Base-by-base conservation (phyloP, 2,329 filamentous ascomycete genomes). In the Rhynchosporium secalis region DNA sequence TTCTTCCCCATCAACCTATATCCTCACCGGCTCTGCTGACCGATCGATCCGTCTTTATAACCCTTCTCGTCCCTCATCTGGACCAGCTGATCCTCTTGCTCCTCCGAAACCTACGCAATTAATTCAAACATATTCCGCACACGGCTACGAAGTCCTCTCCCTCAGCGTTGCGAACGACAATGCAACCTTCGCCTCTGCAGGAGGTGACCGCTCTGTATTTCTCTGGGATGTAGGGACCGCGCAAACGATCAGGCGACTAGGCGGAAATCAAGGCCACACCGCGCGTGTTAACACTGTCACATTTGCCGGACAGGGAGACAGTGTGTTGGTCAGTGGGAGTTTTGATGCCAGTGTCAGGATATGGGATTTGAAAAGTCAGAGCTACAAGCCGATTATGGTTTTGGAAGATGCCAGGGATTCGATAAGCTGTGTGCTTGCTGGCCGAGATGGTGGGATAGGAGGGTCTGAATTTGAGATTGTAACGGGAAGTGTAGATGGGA, bases 141-240 rank as follows among this genome's bases (percentile, higher is more conserved):
- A 99, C 77, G 93, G 92, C 68, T 96, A 99, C 79, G 90, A 93
- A 70, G 89, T 99, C 7, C 87, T 97, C 64, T 90, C 91, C 68
- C 81, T 99, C 45, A 81, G 84, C 58, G 89, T 97, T 56, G 79
- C 85, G 20, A 73, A 79, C 29, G 88, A 92, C 78, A 99, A 99
- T 76, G 84, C 91, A 68, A 86, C 86, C 48, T 97, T 99, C 75
- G 88, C 87, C 9, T 93, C 88, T n/a, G 85, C 86, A 1, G 95
- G 95, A 68, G 95, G 95, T 63, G 95, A 99, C 78, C 90, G 94
- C 70, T 83, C 85, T 65, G 92, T 96, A 0, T 97, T 97, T 73
- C 81, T 97, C 4, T 98, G 95, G 95, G 95, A 99, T 76, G 95
- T 98, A 0, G 82, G 88, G 52, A 89, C 87, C 2, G 92, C 90